Percentiles rank a stretch among this genome's conserved stretches.
These are phyloP conservation scores for Fomitopsis schrenkii DNA, from an alignment of 1,284 basidiomycete species.

Conservation along the genomic window DNA sequence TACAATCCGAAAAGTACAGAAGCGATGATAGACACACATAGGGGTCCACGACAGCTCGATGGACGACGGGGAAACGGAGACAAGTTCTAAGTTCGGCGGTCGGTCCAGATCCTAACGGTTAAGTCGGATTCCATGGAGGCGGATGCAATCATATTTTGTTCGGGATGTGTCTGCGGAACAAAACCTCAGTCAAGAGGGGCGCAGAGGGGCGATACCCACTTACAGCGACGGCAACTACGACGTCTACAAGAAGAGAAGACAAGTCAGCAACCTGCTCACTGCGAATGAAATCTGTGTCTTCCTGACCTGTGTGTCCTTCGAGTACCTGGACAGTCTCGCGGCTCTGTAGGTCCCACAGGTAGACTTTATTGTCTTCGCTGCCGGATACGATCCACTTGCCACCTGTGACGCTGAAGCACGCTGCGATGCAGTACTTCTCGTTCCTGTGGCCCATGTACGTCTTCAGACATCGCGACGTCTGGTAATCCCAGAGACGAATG, in stretches of 20 bases:
- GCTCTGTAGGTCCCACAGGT: constrained; percentile 91
- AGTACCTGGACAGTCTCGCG: constrained; percentile 77
- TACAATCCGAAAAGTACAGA: neutral
- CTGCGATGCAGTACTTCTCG: constrained; percentile 72
- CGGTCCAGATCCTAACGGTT: constrained; percentile 76
- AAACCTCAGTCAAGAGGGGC: neutral
- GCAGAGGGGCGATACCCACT: constrained; percentile 10
- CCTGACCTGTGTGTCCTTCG: constrained; percentile 69
- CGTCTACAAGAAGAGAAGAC: constrained; percentile 37
- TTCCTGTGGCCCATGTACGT: constrained; percentile 85
- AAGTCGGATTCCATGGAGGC: constrained; percentile 80
- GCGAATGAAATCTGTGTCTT: neutral
- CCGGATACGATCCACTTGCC: constrained; percentile 90
- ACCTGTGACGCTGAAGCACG: constrained; percentile 78
- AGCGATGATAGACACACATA: neutral
- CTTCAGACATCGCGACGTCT: constrained; percentile 87
- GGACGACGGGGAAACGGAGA: neutral
- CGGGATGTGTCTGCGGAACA: constrained; percentile 65
- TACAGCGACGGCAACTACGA: constrained; percentile 75
- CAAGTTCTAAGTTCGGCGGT: constrained; percentile 34
- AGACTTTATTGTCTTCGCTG: constrained; percentile 86
- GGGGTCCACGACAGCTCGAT: neutral
- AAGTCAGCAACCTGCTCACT: neutral
- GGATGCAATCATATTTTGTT: constrained; percentile 80
- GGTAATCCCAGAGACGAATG: constrained; percentile 94